phyloP scores from a whole-genome alignment of 2,329 filamentous ascomycete genomes.

The Sordariomycetes sp. region DNA sequence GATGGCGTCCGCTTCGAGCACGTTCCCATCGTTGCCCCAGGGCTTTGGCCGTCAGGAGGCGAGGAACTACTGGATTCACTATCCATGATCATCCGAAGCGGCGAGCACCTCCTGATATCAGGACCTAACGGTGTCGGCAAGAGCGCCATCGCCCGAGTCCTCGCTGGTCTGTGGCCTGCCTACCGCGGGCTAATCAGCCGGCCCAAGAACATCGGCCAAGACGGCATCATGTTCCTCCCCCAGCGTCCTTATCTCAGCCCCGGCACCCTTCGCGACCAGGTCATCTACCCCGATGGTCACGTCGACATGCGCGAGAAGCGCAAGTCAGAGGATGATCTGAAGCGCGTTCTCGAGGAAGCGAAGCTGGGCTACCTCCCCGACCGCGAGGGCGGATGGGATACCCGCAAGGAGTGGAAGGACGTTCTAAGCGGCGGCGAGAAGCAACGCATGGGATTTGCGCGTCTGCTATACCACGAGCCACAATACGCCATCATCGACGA shows the following conservation, averaged over 20 bases:
- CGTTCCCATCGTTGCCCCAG: conserved; percentile 84
- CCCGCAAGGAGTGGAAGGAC: conserved; percentile 96
- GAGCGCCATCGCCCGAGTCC: conserved; percentile 75
- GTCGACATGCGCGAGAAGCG: conserved; percentile 83
- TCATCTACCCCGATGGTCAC: conserved; percentile 95
- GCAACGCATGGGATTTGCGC: conserved; percentile 85
- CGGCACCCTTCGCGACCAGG: conserved; percentile 88
- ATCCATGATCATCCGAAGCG: conserved; percentile 79
- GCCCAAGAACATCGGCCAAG: conserved; percentile 68
- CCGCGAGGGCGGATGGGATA: conserved; percentile 93
- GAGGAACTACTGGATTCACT: conserved; percentile 86
- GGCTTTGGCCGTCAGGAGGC: conserved; percentile 79
- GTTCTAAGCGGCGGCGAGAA: conserved; percentile 97
- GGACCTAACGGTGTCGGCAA: conserved; percentile 94
- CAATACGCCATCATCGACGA: conserved; percentile 92
- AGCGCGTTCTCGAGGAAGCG: conserved; percentile 71
- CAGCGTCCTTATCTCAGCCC: conserved; percentile 88
- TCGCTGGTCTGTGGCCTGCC: conserved; percentile 90
- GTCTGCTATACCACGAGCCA: conserved; percentile 89
- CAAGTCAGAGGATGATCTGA: conserved; percentile 69
- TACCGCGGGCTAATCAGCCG: conserved; percentile 88
- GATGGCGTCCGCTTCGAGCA: conserved; percentile 90
- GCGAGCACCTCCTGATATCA: conserved; percentile 91
- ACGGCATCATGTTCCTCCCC: conserved; percentile 97
- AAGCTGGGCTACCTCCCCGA: conserved; percentile 82